Conservation (phyloP, 2,329 filamentous ascomycete genomes). For the Phaeosphaeriaceae sp. region DNA sequence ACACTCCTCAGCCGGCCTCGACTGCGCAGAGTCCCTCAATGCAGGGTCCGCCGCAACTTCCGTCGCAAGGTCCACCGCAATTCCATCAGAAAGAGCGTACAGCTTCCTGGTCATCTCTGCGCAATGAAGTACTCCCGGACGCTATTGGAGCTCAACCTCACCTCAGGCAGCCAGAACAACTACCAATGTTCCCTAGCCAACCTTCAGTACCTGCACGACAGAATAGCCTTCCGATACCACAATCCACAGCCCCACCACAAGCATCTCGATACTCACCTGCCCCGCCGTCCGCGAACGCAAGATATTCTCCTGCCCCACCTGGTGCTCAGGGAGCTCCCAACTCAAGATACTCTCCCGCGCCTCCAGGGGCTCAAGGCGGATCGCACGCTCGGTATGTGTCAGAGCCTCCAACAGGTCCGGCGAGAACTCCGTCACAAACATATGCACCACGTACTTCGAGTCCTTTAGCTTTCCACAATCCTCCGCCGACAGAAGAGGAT, state of each 20-base stretch:
- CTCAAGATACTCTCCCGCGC: conserved; percentile 51
- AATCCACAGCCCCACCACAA: conserved; percentile 34
- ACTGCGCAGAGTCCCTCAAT: conserved; percentile 33
- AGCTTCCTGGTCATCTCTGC: conserved; percentile 44
- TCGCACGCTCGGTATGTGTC: conserved; percentile 49
- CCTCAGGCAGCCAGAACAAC: conserved; percentile 52
- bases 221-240: conserved; percentile 43
- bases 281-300: conserved; percentile 39
- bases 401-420: conserved; percentile 41
- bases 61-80: conserved; percentile 26
- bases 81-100: conserved; percentile 44
- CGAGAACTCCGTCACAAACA: conserved; percentile 54
- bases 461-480: conserved; percentile 63
- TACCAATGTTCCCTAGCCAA: conserved; percentile 47
- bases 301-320: conserved; percentile 53
- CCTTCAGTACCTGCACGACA: conserved; percentile 39
- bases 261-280: conserved; percentile 36
- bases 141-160: conserved; percentile 35
- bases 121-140: conserved; percentile 45
- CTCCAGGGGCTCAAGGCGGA: conserved; percentile 46
- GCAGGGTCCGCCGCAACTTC: conserved; percentile 24
- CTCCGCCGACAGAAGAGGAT: conserved; percentile 15
- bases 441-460: conserved; percentile 72
- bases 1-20: conserved; percentile 45
- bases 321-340: conserved; percentile 36